Conservation (phyloP, 2,329 filamentous ascomycete genomes). For the Sporothrix protearum region DNA sequence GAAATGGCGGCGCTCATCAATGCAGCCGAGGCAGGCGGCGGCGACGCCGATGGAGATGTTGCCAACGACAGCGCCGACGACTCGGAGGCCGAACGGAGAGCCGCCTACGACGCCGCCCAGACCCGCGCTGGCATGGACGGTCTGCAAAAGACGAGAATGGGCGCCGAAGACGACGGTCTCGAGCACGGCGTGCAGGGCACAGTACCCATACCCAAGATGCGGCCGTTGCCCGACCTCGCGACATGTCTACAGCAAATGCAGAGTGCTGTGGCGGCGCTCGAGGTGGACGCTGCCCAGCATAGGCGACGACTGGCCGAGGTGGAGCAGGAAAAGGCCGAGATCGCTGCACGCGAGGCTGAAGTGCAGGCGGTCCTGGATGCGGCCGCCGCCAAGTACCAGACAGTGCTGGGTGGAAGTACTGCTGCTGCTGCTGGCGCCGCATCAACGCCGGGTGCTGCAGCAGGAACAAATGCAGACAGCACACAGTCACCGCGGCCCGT, state of each 20-base stretch:
- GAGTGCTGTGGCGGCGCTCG: constrained; percentile 59
- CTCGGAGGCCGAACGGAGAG: constrained; percentile 65
- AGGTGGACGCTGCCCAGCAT: constrained; percentile 58
- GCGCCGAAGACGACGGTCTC: constrained; percentile 37
- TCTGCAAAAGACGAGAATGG: constrained; percentile 45
- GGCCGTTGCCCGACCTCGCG: constrained; percentile 69
- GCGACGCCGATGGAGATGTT: constrained; percentile 55
- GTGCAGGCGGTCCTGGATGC: constrained; percentile 78
- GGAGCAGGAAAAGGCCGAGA: constrained; percentile 63
- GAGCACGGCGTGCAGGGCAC: constrained; percentile 21
- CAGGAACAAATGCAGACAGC: not conserved
- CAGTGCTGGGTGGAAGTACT: constrained; percentile 37
- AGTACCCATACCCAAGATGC: constrained; percentile 59
- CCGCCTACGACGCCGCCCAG: constrained; percentile 84
- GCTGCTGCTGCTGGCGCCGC: constrained; percentile 19
- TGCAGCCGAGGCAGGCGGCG: constrained; percentile 65
- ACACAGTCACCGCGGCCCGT: constrained; percentile 31
- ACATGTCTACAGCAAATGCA: constrained; percentile 64
- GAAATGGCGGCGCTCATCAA: constrained; percentile 83
- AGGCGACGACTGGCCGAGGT: constrained; percentile 62
- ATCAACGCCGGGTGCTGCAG: not conserved
- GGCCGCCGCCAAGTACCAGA: constrained; percentile 63
- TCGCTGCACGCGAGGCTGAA: constrained; percentile 68
- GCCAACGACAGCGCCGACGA: constrained; percentile 65
- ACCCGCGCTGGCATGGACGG: constrained; percentile 83